Evolutionary conservation across 2,329 filamentous ascomycete species (phyloP).

Genomic region (Penicillium olsonii): DNA sequence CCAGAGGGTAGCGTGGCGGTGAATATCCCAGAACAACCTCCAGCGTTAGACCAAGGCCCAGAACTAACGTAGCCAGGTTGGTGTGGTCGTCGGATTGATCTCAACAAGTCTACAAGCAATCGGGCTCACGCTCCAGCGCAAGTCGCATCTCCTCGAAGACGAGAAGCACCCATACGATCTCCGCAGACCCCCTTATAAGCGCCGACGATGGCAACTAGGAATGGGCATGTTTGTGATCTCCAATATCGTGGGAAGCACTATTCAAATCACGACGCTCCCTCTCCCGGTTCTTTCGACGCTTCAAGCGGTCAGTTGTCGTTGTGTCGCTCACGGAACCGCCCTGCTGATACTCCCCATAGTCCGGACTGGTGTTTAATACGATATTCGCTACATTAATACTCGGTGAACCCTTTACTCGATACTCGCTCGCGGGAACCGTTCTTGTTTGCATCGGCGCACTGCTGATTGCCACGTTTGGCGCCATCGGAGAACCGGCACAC

Average conservation of each 20-base stretch:
- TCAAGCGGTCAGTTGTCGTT: slow-evolving; percentile 64
- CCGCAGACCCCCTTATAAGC: slow-evolving; percentile 81
- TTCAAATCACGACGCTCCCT: slow-evolving; percentile 95
- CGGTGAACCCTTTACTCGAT: slow-evolving; percentile 88
- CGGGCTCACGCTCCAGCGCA: slow-evolving; percentile 92
- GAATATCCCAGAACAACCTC: slow-evolving; percentile 37
- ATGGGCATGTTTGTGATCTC: slow-evolving; percentile 97
- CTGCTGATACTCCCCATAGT: slow-evolving; percentile 45
- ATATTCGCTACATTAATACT: slow-evolving; percentile 93
- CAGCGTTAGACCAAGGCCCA: background rate
- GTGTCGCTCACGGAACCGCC: slow-evolving; percentile 1
- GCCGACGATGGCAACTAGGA: slow-evolving; percentile 87
- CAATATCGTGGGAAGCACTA: slow-evolving; percentile 90
- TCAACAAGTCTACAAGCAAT: slow-evolving; percentile 95
- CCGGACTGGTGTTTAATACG: slow-evolving; percentile 96
- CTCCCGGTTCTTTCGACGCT: slow-evolving; percentile 92
- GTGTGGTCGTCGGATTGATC: slow-evolving; percentile 87
- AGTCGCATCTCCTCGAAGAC: slow-evolving; percentile 97
- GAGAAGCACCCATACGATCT: slow-evolving; percentile 79
- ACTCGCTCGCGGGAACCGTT: slow-evolving; percentile 86
- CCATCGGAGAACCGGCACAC: slow-evolving; percentile 90
- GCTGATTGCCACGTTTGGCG: slow-evolving; percentile 89
- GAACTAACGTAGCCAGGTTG: slow-evolving; percentile 62
- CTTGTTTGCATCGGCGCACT: slow-evolving; percentile 87
- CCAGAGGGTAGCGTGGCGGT: slow-evolving; percentile 76